Percentiles rank a stretch among this genome's conserved stretches.
These are phyloP conservation scores for Aquilaria agallochum DNA, from an alignment of 441 rosid species.

Conservation along the genomic window DNA sequence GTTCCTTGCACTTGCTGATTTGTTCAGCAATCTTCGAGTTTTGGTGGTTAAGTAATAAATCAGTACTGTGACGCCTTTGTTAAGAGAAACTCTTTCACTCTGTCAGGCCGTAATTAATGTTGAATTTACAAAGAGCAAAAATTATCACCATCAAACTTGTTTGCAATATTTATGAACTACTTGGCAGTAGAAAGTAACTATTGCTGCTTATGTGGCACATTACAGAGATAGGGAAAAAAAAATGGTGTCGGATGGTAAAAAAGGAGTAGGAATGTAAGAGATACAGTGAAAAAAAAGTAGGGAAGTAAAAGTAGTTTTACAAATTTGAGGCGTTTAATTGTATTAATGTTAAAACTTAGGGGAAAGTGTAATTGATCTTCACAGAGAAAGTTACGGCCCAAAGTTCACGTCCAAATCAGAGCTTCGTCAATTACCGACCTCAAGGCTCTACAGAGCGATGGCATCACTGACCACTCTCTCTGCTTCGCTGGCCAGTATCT, in stretches of 20 bases:
- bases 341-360: too few relatives aligned
- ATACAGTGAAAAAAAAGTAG: too few relatives aligned
- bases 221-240: too few relatives aligned
- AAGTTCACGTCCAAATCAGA: constrained; percentile 2
- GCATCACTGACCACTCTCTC: constrained; percentile 15
- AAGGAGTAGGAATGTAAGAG: too few relatives aligned
- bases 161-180: too few relatives aligned
- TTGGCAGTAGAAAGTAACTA: too few relatives aligned
- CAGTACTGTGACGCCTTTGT: not conserved
- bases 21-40: not conserved
- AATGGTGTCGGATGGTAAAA: too few relatives aligned
- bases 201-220: too few relatives aligned
- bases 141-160: too few relatives aligned
- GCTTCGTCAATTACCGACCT: not conserved
- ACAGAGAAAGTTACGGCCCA: not conserved
- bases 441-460: constrained; percentile 3
- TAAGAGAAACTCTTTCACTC: not conserved
- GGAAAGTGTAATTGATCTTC: not conserved
- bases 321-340: too few relatives aligned
- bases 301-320: too few relatives aligned
- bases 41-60: not conserved
- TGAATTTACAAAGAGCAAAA: not conserved
- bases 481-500: constrained; percentile 2
- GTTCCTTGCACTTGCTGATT: not conserved
- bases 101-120: not conserved